Evolutionary conservation across 2,329 filamentous ascomycete species (phyloP), one percentile per base, ranked within the genome.

Genomic region (Nemania sp.): DNA sequence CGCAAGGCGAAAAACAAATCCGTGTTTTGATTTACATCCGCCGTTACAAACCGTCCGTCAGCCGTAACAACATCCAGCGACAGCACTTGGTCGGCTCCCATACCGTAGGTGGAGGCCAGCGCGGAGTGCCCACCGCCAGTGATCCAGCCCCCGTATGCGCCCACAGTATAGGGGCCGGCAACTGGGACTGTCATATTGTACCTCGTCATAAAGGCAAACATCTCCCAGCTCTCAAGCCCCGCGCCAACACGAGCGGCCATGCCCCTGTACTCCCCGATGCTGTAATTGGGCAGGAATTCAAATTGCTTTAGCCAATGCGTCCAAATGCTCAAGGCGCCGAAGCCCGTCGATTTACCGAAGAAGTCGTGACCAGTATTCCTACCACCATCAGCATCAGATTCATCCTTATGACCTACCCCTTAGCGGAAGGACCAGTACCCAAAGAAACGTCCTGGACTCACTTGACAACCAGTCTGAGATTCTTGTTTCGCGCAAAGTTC

Each of bases 1-100:
- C 78, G 74, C 3, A 85, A 71, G 2, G 84, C 84, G 79, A 82
- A 87, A 72, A 83, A 86, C 6, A 87, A 73, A 57, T 87, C 84
- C 0, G 75, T 64, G 60, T 86, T 81, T 32, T 80, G 68, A 2
- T 74, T 70, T 18, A 72, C 75, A 46, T 77, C 78, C 1, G 81
- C 83, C 4, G 74, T 79, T 0, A 84, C 65, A 21, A 80, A 71
- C 6, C 73, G 59, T 0, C 83, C 83, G 43, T 74, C 71, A 0
- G 77, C 80, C 11, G 79, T 81, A 2, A 85, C 74, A 2, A 81
- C 78, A 45, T 81, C 72, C 55, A 76, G 73, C 25, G 79, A 75
- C 5, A 85, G 69, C 1, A 78, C 76, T 59, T 85, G 80, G 65
- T 85, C 83, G 1, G 81, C 80, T 2, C 73, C 82, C 5, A 85